A percentile compares a stretch with the other conserved stretches of the same genome.
Conservation (phyloP, 2,329 filamentous ascomycete genomes). For the Fusarium solani-melongenae region DNA sequence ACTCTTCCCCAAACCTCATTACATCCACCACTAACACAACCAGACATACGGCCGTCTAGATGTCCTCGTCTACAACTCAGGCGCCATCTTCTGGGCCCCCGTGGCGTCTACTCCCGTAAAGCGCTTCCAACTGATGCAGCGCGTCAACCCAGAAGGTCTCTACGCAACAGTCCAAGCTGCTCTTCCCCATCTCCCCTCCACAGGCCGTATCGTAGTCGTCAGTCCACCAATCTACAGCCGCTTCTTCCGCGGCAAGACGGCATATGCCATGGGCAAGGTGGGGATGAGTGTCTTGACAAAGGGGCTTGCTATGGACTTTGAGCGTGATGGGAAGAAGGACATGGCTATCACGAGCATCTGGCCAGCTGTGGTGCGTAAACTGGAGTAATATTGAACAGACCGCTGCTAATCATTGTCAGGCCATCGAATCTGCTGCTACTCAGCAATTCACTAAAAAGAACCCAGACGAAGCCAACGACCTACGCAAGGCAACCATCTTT, state of each 20-base stretch:
- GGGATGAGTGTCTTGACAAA: constrained; percentile 86
- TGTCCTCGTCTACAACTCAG: constrained; percentile 83
- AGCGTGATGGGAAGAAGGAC: constrained; percentile 69
- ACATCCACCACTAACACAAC: neutral
- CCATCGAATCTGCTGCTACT: constrained; percentile 82
- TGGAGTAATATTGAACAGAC: neutral
- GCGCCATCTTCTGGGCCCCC: constrained; percentile 86
- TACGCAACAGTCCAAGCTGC: constrained; percentile 77
- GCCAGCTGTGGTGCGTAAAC: constrained; percentile 74
- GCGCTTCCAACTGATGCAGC: constrained; percentile 83
- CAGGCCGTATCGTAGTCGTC: constrained; percentile 79
- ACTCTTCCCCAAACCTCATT: neutral
- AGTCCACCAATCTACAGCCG: constrained; percentile 87
- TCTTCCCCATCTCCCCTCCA: constrained; percentile 71
- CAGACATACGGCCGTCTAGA: constrained; percentile 73
- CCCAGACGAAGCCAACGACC: constrained; percentile 62
- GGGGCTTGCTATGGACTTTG: constrained; percentile 84
- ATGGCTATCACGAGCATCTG: constrained; percentile 87
- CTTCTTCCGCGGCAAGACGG: constrained; percentile 88
- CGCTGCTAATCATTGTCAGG: constrained; percentile 42
- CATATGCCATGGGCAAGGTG: constrained; percentile 83
- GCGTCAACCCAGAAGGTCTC: constrained; percentile 78
- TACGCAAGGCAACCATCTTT: constrained; percentile 79
- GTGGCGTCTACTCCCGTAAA: constrained; percentile 78
- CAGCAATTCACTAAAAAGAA: constrained; percentile 59